Conservation (phyloP, 495 filamentous ascomycete genomes). For the Trichocladium uniseriatum region DNA sequence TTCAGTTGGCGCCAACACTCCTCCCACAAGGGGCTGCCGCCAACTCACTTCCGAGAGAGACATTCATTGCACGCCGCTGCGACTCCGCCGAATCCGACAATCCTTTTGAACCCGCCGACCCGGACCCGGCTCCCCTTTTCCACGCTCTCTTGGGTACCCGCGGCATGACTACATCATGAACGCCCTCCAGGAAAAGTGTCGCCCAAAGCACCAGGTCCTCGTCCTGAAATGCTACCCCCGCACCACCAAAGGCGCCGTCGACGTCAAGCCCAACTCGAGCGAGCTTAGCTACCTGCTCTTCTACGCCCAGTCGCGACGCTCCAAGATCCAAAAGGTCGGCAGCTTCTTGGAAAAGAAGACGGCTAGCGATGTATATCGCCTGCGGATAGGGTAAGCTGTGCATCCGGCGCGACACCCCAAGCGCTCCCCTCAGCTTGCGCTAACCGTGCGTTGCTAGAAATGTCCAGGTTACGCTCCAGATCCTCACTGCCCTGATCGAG, state of each 20-base stretch:
- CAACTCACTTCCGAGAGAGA: neutral
- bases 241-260: conserved; percentile 76
- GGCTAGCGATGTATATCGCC: conserved; percentile 73
- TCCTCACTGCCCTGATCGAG: conserved; percentile 79
- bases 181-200: conserved; percentile 50
- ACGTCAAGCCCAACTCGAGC: conserved; percentile 86
- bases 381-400: conserved; percentile 66
- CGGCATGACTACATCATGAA: conserved; percentile 36
- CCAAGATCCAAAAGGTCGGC: conserved; percentile 90
- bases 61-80: neutral
- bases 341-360: conserved; percentile 85
- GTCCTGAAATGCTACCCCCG: conserved; percentile 89
- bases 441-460: conserved; percentile 45
- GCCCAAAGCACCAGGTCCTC: conserved; percentile 88
- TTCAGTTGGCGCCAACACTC: conserved; percentile 3
- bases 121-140: neutral
- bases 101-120: neutral
- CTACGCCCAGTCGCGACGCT: conserved; percentile 85
- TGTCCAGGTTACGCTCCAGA: conserved; percentile 86
- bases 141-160: neutral
- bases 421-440: neutral
- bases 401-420: neutral
- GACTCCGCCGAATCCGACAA: too few relatives aligned
- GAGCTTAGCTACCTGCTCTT: conserved; percentile 93
- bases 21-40: neutral